Evolutionary conservation across 495 filamentous ascomycete species (phyloP).

Genomic region (Hypoxylon cercidicola): DNA sequence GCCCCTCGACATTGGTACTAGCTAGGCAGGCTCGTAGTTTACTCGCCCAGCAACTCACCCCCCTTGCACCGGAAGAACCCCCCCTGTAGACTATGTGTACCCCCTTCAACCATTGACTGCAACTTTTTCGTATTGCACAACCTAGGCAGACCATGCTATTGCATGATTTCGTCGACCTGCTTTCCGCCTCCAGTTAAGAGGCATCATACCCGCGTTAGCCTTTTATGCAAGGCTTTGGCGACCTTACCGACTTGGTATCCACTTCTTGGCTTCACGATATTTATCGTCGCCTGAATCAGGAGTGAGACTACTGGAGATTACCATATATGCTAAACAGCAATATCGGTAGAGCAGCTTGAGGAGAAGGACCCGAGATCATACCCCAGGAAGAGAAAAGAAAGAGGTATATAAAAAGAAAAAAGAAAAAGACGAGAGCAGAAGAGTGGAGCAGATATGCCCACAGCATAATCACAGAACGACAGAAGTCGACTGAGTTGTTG

Average conservation of each 20-base stretch:
- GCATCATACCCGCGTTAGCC: constrained; percentile 11
- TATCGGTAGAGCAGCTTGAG: constrained; percentile 14
- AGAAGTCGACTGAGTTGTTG: constrained; percentile 13
- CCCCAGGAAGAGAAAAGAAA: constrained; percentile 15
- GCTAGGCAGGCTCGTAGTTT: constrained; percentile 48
- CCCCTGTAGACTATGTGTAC: constrained; percentile 39
- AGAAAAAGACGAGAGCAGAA: constrained; percentile 3
- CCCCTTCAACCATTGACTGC: background rate
- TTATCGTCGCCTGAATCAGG: constrained; percentile 12
- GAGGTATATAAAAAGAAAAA: constrained; percentile 8
- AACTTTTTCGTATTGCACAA: constrained; percentile 19
- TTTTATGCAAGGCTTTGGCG: constrained; percentile 10
- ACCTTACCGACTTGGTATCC: constrained; percentile 11
- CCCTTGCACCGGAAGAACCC: constrained; percentile 22
- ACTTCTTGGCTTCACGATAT: constrained; percentile 5
- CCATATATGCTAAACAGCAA: constrained; percentile 21
- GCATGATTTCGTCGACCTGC: constrained; percentile 23
- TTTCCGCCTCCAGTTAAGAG: constrained; percentile 18
- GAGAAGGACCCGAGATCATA: constrained; percentile 5
- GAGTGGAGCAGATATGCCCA: background rate
- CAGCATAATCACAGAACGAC: constrained; percentile 21
- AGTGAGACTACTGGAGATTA: constrained; percentile 10
- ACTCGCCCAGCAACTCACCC: constrained; percentile 37
- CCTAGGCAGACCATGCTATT: constrained; percentile 16
- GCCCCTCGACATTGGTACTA: constrained; percentile 47